These are phyloP conservation scores for Mortierella sp. DNA, from an alignment of 371 early-diverging fungal species.

Conservation along the genomic window DNA sequence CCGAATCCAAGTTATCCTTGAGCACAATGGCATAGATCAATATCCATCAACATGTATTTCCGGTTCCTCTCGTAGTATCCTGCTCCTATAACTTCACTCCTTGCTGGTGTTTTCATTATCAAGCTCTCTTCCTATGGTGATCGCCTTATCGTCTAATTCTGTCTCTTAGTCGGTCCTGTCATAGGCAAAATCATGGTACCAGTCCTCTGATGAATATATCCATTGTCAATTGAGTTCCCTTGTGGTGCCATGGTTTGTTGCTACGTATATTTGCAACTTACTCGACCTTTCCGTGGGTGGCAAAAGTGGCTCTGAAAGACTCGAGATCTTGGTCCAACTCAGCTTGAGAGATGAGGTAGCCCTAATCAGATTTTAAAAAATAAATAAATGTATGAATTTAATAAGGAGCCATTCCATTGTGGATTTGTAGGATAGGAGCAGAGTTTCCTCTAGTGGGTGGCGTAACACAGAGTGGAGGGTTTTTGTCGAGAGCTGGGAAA, in stretches of 20 bases:
- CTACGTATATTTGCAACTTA: too few relatives aligned
- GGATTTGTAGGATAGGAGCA: too few relatives aligned
- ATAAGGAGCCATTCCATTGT: too few relatives aligned
- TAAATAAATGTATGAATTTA: neutral
- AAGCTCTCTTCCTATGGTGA: too few relatives aligned
- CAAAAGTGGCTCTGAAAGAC: constrained; percentile 79
- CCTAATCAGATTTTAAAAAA: constrained; percentile 61
- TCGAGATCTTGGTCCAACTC: constrained; percentile 91
- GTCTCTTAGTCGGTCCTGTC: too few relatives aligned
- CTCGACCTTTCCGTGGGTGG: constrained; percentile 84
- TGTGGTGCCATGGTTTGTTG: too few relatives aligned
- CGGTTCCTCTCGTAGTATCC: neutral
- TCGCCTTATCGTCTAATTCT: too few relatives aligned
- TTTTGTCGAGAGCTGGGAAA: neutral
- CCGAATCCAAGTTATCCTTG: neutral
- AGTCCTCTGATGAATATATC: too few relatives aligned
- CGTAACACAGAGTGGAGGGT: neutral
- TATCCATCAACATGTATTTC: neutral
- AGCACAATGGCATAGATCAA: neutral
- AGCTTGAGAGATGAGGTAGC: constrained; percentile 83
- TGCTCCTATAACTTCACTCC: neutral
- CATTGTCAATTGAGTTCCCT: too few relatives aligned
- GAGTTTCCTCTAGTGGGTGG: neutral
- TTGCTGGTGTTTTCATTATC: too few relatives aligned
- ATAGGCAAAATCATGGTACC: too few relatives aligned